These are phyloP conservation scores for Paecilomyces dactylethromorphus DNA, from an alignment of 2,329 filamentous ascomycete species.

Conservation along the genomic window DNA sequence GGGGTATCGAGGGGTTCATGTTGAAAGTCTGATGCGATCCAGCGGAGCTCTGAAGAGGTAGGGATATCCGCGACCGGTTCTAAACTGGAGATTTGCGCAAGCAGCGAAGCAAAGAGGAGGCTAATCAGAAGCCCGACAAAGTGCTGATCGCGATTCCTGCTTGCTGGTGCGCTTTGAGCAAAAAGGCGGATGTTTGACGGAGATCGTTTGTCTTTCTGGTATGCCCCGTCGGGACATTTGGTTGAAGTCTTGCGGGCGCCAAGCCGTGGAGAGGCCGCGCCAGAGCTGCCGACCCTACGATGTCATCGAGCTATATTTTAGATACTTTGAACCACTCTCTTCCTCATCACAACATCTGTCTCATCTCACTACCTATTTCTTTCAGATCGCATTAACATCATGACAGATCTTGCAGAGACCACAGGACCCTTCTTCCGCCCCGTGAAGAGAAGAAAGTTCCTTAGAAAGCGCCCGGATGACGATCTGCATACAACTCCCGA, in stretches of 20 bases:
- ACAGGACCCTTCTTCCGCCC: conserved; percentile 39
- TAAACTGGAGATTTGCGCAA: background rate
- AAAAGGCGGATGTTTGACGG: background rate
- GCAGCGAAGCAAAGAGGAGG: background rate
- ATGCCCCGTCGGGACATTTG: background rate
- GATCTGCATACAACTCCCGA: conserved; percentile 8
- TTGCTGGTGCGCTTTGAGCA: background rate
- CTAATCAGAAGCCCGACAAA: background rate
- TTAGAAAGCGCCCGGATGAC: conserved; percentile 36
- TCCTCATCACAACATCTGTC: background rate
- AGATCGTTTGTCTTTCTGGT: background rate
- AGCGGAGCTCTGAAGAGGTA: background rate
- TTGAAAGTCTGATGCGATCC: conserved; percentile 4
- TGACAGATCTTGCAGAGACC: conserved; percentile 11
- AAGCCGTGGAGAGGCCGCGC: background rate
- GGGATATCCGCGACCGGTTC: background rate
- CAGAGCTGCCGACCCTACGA: background rate
- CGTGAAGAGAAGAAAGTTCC: conserved; percentile 45
- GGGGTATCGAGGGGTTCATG: conserved; percentile 40
- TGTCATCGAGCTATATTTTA: background rate
- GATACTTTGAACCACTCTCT: background rate
- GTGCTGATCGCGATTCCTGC: background rate
- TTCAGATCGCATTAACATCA: background rate
- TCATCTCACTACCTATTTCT: background rate
- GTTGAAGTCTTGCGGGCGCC: background rate